Evolutionary conservation across 371 early-diverging fungal species (phyloP).

Genomic region (Paramicrosporidium saccamoebae): DNA sequence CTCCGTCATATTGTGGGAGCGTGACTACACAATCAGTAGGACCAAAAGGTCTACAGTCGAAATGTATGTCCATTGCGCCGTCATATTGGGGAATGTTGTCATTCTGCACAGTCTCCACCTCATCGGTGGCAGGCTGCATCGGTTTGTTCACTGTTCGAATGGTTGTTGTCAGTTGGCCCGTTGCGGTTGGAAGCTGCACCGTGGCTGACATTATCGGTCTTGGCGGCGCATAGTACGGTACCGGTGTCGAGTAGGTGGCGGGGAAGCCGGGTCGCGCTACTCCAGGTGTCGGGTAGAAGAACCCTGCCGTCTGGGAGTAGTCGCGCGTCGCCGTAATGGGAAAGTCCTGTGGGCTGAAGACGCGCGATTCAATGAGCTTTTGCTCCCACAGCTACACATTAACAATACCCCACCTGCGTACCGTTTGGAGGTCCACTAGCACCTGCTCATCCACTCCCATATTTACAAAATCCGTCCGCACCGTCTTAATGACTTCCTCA

Average conservation of each 20-base stretch:
- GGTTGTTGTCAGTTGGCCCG: constrained; percentile 2
- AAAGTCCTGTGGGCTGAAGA: too few species aligned
- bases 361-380: constrained; percentile 33
- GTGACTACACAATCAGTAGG: constrained; percentile 1
- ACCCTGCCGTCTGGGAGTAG: too few species aligned
- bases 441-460: constrained; percentile 60
- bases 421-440: constrained; percentile 49
- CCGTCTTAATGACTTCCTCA: constrained; percentile 63
- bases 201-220: constrained; percentile 3
- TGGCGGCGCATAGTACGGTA: constrained; percentile 6
- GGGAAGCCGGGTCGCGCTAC: constrained; percentile 5
- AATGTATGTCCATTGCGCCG: constrained; percentile 6
- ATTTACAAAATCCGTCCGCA: constrained; percentile 55
- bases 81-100: constrained; percentile 10
- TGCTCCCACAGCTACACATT: constrained; percentile 34
- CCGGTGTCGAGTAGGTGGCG: constrained; percentile 6
- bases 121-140: constrained; percentile 1
- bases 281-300: too few species aligned
- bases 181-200: constrained; percentile 5
- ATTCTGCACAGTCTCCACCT: neutral
- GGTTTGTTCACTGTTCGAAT: constrained; percentile 3
- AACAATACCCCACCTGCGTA: constrained; percentile 6
- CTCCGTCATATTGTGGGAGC: constrained; percentile 2
- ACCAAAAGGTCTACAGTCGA: constrained; percentile 1
- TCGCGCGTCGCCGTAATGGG: too few species aligned